phyloP scores from a whole-genome alignment of 371 early-diverging fungal genomes.

The Mucor ambiguus region DNA sequence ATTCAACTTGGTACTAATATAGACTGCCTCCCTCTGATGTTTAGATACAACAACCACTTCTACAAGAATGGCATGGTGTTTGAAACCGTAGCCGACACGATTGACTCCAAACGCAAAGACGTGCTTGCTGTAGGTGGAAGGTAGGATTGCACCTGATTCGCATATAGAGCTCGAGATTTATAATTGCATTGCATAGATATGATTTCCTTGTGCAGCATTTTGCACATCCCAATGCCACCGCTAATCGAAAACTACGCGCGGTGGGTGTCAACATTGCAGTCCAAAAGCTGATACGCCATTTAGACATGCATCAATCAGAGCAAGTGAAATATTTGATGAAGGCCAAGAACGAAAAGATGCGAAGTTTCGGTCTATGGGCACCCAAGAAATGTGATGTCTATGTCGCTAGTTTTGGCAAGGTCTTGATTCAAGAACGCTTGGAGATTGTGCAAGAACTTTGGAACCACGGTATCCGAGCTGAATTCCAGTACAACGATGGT shows the following conservation, averaged over 20 bases:
- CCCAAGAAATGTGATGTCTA: conserved; percentile 74
- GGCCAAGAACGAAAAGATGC: conserved; percentile 59
- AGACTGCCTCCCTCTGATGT: neutral
- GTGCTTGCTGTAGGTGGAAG: conserved; percentile 85
- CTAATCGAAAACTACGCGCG: conserved; percentile 62
- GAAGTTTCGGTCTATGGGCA: conserved; percentile 68
- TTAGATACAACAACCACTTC: conserved; percentile 73
- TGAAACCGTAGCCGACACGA: conserved; percentile 64
- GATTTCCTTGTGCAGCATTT: conserved; percentile 63
- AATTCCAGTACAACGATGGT: conserved; percentile 76
- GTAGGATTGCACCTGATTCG: conserved; percentile 16
- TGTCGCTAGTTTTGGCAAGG: conserved; percentile 81
- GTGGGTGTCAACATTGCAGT: conserved; percentile 82
- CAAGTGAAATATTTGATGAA: conserved; percentile 56
- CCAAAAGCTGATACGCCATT: conserved; percentile 71
- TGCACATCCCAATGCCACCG: conserved; percentile 43
- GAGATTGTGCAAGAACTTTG: conserved; percentile 76
- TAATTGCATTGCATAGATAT: conserved; percentile 49
- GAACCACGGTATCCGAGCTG: conserved; percentile 73
- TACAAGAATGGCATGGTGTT: conserved; percentile 78
- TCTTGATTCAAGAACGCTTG: conserved; percentile 68
- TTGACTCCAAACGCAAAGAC: conserved; percentile 63
- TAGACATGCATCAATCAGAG: conserved; percentile 70
- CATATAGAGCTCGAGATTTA: neutral
- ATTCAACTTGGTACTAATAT: neutral